Percentiles rank a stretch among this genome's conserved stretches.
These are phyloP conservation scores for Ilex asprella DNA, from an alignment of 257 asterid genomes.

Conservation along the genomic window DNA sequence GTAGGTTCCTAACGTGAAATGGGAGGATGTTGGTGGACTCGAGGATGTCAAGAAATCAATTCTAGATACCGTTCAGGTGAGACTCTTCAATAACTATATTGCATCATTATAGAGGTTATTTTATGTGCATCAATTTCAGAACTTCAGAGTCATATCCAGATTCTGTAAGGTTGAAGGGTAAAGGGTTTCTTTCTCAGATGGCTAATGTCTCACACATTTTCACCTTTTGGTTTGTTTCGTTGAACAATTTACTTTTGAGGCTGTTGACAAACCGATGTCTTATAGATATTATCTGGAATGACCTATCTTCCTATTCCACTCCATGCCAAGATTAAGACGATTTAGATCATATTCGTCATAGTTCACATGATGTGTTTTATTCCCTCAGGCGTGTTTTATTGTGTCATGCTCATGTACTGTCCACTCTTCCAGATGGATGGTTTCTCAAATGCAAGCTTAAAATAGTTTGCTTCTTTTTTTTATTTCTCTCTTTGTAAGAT, in stretches of 20 bases:
- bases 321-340: too few relatives aligned
- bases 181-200: too few relatives aligned
- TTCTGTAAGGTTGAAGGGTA: too few relatives aligned
- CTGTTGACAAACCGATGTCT: too few relatives aligned
- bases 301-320: too few relatives aligned
- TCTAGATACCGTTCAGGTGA: constrained; percentile 94
- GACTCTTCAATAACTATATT: constrained; percentile 6
- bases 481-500: constrained; percentile 6
- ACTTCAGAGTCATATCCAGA: too few relatives aligned
- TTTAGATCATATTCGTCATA: background rate
- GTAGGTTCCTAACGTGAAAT: constrained; percentile 85
- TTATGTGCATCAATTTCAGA: too few relatives aligned
- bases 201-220: too few relatives aligned
- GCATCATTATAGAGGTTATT: background rate
- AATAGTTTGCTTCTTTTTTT: constrained; percentile 3
- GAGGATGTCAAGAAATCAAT: constrained; percentile 95
- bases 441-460: background rate
- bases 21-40: constrained; percentile 99
- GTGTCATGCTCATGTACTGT: too few relatives aligned
- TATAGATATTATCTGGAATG: too few relatives aligned
- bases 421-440: background rate
- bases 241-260: too few relatives aligned
- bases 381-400: background rate
- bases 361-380: background rate
- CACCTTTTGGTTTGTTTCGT: too few relatives aligned